Percentiles rank a stretch among this genome's conserved stretches.
Evolutionary conservation across 73 alveolate genomes (phyloP).

Genomic region (Paraurostyla sp.): DNA sequence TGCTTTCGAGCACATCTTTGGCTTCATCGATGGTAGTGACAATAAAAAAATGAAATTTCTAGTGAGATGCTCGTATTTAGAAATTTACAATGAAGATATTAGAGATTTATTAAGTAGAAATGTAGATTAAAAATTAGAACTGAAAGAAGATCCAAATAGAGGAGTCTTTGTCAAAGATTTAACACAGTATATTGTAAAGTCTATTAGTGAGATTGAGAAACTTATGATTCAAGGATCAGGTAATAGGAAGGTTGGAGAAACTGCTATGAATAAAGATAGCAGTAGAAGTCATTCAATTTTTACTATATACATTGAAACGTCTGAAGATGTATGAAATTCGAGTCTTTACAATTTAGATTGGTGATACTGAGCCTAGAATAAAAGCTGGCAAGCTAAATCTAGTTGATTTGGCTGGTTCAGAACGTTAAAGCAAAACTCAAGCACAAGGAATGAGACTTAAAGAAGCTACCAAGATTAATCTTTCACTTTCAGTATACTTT

Average conservation of each 20-base stretch:
- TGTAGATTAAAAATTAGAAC: slow-evolving; percentile 80
- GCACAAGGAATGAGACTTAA: slow-evolving; percentile 90
- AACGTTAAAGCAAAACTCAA: slow-evolving; percentile 85
- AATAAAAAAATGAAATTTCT: slow-evolving; percentile 79
- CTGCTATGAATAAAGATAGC: slow-evolving; percentile 94
- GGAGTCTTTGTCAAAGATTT: slow-evolving; percentile 95
- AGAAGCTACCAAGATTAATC: slow-evolving; percentile 94
- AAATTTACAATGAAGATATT: slow-evolving; percentile 97
- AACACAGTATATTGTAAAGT: slow-evolving; percentile 65
- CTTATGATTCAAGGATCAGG: slow-evolving; percentile 88
- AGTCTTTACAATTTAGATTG: background rate
- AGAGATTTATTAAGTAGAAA: slow-evolving; percentile 88
- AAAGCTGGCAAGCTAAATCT: slow-evolving; percentile 84
- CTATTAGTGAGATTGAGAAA: slow-evolving; percentile 81
- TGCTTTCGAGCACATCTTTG: slow-evolving; percentile 92
- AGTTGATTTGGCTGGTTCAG: slow-evolving; percentile 94
- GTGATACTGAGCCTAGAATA: slow-evolving; percentile 54
- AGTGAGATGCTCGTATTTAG: slow-evolving; percentile 94
- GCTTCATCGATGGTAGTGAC: slow-evolving; percentile 61
- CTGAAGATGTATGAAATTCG: slow-evolving; percentile 75
- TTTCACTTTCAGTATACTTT: slow-evolving; percentile 66
- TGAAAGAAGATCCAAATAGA: slow-evolving; percentile 94
- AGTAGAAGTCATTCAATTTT: slow-evolving; percentile 97
- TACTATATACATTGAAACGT: slow-evolving; percentile 89
- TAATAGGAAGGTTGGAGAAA: slow-evolving; percentile 94